These are phyloP conservation scores for Neurospora discreta DNA, from an alignment of 495 filamentous ascomycete genomes.

Conservation along the genomic window DNA sequence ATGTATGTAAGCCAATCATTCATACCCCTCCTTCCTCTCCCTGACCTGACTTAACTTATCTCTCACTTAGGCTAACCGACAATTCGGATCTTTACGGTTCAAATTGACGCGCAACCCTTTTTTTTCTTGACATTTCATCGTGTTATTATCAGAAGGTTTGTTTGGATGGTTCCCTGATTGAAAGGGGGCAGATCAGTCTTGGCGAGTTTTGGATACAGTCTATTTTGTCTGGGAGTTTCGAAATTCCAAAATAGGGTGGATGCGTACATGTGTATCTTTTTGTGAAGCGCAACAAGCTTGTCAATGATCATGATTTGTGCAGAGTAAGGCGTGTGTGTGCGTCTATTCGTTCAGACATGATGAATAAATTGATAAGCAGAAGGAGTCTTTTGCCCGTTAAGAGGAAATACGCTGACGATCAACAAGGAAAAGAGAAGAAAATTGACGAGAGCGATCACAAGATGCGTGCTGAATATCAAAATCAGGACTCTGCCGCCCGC, in stretches of 20 bases:
- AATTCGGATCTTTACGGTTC: not conserved
- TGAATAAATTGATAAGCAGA: not conserved
- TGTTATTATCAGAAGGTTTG: not conserved
- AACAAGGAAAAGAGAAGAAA: not conserved
- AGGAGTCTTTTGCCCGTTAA: not conserved
- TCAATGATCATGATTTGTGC: not conserved
- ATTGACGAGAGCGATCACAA: not conserved
- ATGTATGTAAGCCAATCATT: too few species aligned
- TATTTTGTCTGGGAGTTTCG: too few species aligned
- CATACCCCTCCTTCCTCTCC: too few species aligned
- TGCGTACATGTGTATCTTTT: not conserved
- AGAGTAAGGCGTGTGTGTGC: not conserved
- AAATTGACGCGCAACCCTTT: not conserved
- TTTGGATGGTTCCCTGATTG: not conserved
- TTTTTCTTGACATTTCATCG: not conserved
- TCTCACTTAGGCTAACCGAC: not conserved
- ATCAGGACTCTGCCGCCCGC: not conserved
- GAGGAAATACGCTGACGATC: not conserved
- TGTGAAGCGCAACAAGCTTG: not conserved
- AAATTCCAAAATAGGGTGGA: not conserved
- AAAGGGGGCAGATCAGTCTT: not conserved
- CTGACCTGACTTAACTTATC: too few species aligned
- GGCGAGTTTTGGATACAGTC: not conserved
- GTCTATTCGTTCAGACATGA: not conserved
- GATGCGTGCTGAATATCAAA: too few species aligned